Conservation (phyloP, 2,329 filamentous ascomycete species). For the Hypoxylon sp. region DNA sequence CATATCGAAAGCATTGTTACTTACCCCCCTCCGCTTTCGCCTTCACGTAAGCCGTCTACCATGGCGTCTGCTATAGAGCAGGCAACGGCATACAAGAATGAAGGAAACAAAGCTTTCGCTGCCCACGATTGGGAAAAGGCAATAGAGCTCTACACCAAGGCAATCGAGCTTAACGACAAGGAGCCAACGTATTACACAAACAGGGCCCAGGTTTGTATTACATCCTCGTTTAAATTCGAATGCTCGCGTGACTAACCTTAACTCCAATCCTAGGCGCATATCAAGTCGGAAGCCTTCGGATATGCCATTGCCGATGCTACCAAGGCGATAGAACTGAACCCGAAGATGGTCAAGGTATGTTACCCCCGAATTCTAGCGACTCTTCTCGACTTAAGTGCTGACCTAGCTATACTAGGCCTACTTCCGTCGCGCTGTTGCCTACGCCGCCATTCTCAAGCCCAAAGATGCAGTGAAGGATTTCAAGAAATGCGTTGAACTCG, state of each 20-base stretch:
- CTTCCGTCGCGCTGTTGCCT: slow-evolving; percentile 92
- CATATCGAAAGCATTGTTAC: not conserved
- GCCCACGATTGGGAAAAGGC: slow-evolving; percentile 88
- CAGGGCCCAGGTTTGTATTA: slow-evolving; percentile 83
- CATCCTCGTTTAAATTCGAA: slow-evolving; percentile 5
- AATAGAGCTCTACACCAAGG: slow-evolving; percentile 86
- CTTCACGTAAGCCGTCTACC: slow-evolving; percentile 16
- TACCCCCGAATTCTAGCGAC: not conserved
- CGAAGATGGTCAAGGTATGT: slow-evolving; percentile 87
- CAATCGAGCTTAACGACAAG: slow-evolving; percentile 85
- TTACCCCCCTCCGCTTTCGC: not conserved
- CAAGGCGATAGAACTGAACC: slow-evolving; percentile 91
- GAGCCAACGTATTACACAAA: slow-evolving; percentile 95
- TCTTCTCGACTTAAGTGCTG: slow-evolving; percentile 10
- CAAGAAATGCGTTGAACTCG: slow-evolving; percentile 88
- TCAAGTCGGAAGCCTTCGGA: slow-evolving; percentile 95
- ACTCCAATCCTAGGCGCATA: slow-evolving; percentile 77
- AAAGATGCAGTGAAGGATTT: slow-evolving; percentile 93
- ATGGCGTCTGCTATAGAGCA: slow-evolving; percentile 70
- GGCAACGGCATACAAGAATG: slow-evolving; percentile 88
- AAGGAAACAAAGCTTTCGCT: slow-evolving; percentile 94
- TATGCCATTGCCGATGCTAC: slow-evolving; percentile 93
- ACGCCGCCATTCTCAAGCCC: slow-evolving; percentile 90
- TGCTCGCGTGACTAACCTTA: slow-evolving; percentile 66
- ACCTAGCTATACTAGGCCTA: slow-evolving; percentile 76